These are phyloP conservation scores for Chlamydomonas reinhardtii DNA, from an alignment of 163 green algal species.

Conservation along the genomic window DNA sequence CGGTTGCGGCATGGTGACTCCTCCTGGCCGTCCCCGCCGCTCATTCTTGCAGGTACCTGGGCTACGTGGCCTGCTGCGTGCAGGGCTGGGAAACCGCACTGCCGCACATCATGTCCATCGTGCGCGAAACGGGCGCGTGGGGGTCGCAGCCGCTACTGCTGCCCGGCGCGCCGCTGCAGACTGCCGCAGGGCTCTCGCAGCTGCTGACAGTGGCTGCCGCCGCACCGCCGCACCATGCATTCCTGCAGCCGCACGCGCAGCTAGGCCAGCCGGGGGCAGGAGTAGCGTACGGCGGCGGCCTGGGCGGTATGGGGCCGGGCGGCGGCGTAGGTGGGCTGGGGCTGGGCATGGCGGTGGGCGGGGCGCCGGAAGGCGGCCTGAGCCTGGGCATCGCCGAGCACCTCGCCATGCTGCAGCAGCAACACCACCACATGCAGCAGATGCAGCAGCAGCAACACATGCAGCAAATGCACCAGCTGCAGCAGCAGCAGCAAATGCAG, in stretches of 20 bases:
- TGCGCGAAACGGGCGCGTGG: background rate
- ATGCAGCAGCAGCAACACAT: background rate
- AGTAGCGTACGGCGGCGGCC: too few species aligned
- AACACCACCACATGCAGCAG: background rate
- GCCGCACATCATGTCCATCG: background rate
- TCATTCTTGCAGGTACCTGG: conserved; percentile 3
- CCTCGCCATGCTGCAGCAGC: background rate
- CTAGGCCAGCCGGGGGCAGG: too few species aligned
- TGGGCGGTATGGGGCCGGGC: too few species aligned
- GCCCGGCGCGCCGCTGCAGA: background rate
- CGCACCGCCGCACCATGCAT: too few species aligned
- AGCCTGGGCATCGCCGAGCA: too few species aligned
- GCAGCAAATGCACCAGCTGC: background rate
- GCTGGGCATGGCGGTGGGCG: background rate
- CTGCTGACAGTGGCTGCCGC: background rate
- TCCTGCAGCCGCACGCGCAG: background rate
- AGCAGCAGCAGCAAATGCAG: background rate
- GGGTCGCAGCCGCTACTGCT: conserved; percentile 1
- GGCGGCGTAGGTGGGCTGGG: too few species aligned
- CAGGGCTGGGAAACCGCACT: conserved; percentile 33
- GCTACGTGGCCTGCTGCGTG: conserved; percentile 44
- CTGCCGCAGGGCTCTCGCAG: background rate
- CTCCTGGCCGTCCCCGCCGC: too few species aligned
- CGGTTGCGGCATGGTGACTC: background rate
- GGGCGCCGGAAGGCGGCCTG: too few species aligned